Base-by-base conservation (phyloP, 75 land plant genomes). In the Pseudotsuga menziesii region DNA sequence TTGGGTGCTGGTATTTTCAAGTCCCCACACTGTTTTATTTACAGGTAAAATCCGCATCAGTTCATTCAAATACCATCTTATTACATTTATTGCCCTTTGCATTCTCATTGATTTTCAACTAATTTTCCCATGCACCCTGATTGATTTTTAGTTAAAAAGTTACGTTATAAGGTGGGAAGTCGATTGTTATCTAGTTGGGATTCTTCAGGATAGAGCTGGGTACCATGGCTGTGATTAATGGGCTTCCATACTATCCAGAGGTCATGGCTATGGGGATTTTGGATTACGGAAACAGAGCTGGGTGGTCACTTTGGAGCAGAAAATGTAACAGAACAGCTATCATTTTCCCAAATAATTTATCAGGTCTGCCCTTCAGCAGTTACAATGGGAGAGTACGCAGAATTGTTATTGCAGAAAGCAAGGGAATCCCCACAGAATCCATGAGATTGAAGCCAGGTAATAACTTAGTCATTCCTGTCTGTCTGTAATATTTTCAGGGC, bases 401-500 rank as follows among this genome's bases (percentile, higher is more conserved):
- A 36, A 0, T 9, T 36, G 48, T 69, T 8, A 69, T 69, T 39
- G 72, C 72, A 41, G 20, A 69, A 39, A 69, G 72, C 22, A 69
- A 39, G 44, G 52, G 72, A 20, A 12, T 41, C 20, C 48, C 22
- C 20, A 69, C 72, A 20, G 72, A 69, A 39, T n/a, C 35, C n/a
- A n/a, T 2, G 72, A 69, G 72, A 69, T 5, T 17, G 72, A n/a
- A 39, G 72, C 20, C 72, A 69, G 72, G 72, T 69, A 69, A 39
- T 5, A 69, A 8, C 9, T 69, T 69, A 35, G 19, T 36, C 22
- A 19, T 22, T 39, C 48, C 41, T 8, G 22, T 16, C 41, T 69
- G 36, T 20, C 52, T 41, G 19, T 32, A 8, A 41, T 35, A 41
- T n/a, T 36, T 20, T 20, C 0, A 20, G 52, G 9, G 41, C 3